These are phyloP conservation scores for Phytopythium aichiense DNA, from an alignment of 352 stramenopile genomes.

Conservation along the genomic window DNA sequence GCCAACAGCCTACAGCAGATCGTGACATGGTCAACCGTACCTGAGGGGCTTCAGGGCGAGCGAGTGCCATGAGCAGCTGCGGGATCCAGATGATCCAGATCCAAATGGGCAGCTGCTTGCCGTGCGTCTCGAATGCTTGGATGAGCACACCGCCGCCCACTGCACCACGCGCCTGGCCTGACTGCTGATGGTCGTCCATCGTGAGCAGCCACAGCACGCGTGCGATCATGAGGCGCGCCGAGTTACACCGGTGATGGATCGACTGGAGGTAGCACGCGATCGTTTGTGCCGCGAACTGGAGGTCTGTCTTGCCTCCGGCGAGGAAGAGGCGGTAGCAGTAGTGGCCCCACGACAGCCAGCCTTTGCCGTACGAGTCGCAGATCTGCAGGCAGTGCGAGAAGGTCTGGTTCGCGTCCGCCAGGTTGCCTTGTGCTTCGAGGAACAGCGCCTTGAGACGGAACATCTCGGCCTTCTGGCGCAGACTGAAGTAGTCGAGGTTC, in stretches of 20 bases:
- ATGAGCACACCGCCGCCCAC: conserved; percentile 49
- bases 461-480: conserved; percentile 91
- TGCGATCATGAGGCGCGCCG: conserved; percentile 86
- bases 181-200: conserved; percentile 67
- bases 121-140: conserved; percentile 91
- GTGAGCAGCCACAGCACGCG: conserved; percentile 90
- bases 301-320: conserved; percentile 47
- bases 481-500: conserved; percentile 91
- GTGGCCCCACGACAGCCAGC: conserved; percentile 94
- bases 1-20: not conserved
- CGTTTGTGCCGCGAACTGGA: conserved; percentile 82
- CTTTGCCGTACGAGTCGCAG: conserved; percentile 90
- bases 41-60: conserved; percentile 85
- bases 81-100: conserved; percentile 99
- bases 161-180: not conserved
- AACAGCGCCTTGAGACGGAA: conserved; percentile 92
- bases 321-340: conserved; percentile 88
- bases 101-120: conserved; percentile 94
- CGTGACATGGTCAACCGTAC: conserved; percentile 7
- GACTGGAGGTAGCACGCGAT: conserved; percentile 94
- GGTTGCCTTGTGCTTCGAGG: conserved; percentile 74
- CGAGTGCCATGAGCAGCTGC: conserved; percentile 95
- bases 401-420: conserved; percentile 83
- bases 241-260: conserved; percentile 89
- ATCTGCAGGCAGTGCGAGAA: conserved; percentile 92